Percentiles rank a stretch among this genome's conserved stretches.
Evolutionary conservation across 2,329 filamentous ascomycete genomes (phyloP).

Genomic region (Madurella fahalii): DNA sequence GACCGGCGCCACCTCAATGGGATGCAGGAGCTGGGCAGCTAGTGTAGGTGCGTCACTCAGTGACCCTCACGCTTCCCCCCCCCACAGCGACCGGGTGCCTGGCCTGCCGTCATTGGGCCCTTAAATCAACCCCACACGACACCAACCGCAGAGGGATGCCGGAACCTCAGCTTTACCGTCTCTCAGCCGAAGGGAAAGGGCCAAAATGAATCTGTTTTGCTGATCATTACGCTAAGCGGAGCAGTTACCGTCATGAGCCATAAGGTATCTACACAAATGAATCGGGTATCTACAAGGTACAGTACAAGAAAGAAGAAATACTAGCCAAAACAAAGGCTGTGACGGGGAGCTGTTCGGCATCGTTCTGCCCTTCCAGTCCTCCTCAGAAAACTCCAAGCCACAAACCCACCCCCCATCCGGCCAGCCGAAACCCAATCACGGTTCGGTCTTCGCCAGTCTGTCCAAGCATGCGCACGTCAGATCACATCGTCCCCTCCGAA

Average conservation of each 20-base stretch:
- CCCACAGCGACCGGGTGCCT: no score
- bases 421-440: not conserved
- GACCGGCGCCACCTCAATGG: not conserved
- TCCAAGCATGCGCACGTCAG: not conserved
- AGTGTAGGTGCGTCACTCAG: not conserved
- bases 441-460: not conserved
- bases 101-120: no score
- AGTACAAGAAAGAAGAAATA: constrained; percentile 1
- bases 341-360: not conserved
- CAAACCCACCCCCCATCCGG: no score
- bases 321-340: not conserved
- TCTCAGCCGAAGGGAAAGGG: not conserved
- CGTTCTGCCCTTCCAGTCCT: not conserved
- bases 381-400: not conserved
- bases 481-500: constrained; percentile 20
- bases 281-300: constrained; percentile 22
- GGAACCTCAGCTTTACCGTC: not conserved
- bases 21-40: not conserved
- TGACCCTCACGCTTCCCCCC: no score
- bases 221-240: constrained; percentile 3
- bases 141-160: not conserved
- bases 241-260: constrained; percentile 2
- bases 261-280: constrained; percentile 10
- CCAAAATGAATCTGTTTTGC: not conserved
- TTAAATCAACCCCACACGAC: not conserved